Conservation (phyloP, 257 asterid genomes). For the Solanum pennellii region DNA sequence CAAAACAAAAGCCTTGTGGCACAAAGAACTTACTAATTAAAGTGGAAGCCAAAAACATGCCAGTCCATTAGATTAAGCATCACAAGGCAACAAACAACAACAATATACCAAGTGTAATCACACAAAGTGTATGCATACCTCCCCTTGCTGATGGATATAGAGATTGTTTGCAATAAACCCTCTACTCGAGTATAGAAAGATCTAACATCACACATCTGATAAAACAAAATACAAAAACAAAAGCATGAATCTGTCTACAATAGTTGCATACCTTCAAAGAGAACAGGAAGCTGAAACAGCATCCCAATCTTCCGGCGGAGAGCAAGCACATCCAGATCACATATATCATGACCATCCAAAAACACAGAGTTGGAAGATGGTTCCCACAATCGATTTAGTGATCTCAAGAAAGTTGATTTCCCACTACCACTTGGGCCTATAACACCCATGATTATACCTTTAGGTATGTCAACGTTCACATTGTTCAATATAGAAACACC, state of each 20-base stretch:
- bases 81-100: neutral
- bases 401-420: constrained; percentile 63
- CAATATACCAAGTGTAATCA: neutral
- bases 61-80: neutral
- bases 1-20: neutral
- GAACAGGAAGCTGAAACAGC: constrained; percentile 72
- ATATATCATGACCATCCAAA: constrained; percentile 49
- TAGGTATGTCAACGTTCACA: constrained; percentile 47
- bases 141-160: no score
- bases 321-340: constrained; percentile 44
- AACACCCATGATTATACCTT: constrained; percentile 60
- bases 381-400: constrained; percentile 70
- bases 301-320: constrained; percentile 68
- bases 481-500: constrained; percentile 36
- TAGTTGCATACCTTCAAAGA: constrained; percentile 47
- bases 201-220: neutral
- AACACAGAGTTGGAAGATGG: constrained; percentile 52
- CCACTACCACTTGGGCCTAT: constrained; percentile 89
- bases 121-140: neutral
- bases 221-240: neutral
- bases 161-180: neutral
- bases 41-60: neutral
- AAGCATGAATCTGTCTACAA: neutral
- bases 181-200: neutral
- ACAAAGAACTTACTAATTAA: neutral